Percentiles rank a stretch among this genome's conserved stretches.
These are phyloP conservation scores for Pisolithus tinctorius DNA, from an alignment of 768 basidiomycete genomes.

Conservation along the genomic window DNA sequence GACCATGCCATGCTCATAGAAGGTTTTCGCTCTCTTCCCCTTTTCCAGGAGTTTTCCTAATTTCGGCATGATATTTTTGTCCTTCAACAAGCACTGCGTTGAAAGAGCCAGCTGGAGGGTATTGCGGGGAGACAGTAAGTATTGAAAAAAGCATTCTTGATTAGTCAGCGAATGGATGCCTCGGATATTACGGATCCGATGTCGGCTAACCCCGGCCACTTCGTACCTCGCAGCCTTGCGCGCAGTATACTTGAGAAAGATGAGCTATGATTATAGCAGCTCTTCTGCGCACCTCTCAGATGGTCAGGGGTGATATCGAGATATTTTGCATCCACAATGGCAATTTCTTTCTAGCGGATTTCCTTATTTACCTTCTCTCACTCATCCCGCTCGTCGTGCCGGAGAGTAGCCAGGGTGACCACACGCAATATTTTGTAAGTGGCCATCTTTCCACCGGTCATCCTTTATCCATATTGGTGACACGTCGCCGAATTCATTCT, in stretches of 20 bases:
- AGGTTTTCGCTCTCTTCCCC: constrained; percentile 22
- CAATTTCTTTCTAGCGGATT: not conserved
- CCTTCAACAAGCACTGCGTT: not conserved
- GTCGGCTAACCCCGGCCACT: not conserved
- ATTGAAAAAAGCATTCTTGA: not conserved
- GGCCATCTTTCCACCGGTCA: constrained; percentile 13
- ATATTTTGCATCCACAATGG: no score
- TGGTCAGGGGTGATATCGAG: no score
- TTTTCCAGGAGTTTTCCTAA: constrained; percentile 17
- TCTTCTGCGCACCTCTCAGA: no score
- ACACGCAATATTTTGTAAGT: not conserved
- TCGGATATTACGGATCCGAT: not conserved
- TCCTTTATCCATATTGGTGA: constrained; percentile 27
- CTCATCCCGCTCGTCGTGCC: not conserved
- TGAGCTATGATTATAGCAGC: no score
- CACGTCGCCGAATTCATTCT: constrained; percentile 6
- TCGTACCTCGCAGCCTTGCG: no score
- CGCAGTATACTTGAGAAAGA: no score
- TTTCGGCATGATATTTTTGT: constrained; percentile 17
- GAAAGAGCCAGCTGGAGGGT: no score
- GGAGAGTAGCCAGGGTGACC: not conserved
- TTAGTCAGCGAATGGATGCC: not conserved
- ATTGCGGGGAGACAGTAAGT: no score
- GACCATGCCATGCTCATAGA: constrained; percentile 28
- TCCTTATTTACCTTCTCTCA: not conserved